phyloP scores from a whole-genome alignment of 2,329 filamentous ascomycete species.

The Phaeosphaeriaceae sp. region DNA sequence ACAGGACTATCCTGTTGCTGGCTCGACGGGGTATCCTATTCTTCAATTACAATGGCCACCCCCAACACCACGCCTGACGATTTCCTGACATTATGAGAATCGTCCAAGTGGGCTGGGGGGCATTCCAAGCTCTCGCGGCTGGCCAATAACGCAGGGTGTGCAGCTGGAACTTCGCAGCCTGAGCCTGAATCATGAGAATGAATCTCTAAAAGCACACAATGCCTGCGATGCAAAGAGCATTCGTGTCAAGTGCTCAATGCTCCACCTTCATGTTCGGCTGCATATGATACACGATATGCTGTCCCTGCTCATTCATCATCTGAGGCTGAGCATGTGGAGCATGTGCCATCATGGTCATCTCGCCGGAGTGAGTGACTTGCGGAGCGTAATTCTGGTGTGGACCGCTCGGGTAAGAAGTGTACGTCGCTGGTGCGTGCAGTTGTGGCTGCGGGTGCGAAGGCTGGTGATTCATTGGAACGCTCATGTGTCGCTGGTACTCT shows the following conservation, averaged over 20 bases:
- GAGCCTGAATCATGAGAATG: neutral
- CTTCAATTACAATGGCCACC: neutral
- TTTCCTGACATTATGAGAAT: neutral
- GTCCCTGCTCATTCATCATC: slow-evolving; percentile 50
- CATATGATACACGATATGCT: slow-evolving; percentile 51
- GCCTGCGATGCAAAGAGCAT: slow-evolving; percentile 11
- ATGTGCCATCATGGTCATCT: slow-evolving; percentile 49
- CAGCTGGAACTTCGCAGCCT: neutral
- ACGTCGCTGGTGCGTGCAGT: slow-evolving; percentile 36
- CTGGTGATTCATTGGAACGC: slow-evolving; percentile 44
- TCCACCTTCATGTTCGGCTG: slow-evolving; percentile 52
- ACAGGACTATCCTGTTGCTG: neutral
- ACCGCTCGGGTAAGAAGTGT: slow-evolving; percentile 34
- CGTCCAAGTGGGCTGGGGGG: neutral
- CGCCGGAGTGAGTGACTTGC: slow-evolving; percentile 42
- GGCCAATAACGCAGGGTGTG: neutral
- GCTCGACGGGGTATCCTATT: neutral
- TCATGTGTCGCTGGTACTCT: slow-evolving; percentile 49
- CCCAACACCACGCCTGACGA: neutral
- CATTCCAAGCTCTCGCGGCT: neutral
- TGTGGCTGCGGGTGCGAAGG: slow-evolving; percentile 39
- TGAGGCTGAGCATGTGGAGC: slow-evolving; percentile 40
- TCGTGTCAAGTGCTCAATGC: slow-evolving; percentile 31
- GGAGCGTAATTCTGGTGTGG: slow-evolving; percentile 45
- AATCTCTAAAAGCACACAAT: neutral